Evolutionary conservation across 164 flowering plant species (phyloP).

Genomic region (Tetracentron sinense): DNA sequence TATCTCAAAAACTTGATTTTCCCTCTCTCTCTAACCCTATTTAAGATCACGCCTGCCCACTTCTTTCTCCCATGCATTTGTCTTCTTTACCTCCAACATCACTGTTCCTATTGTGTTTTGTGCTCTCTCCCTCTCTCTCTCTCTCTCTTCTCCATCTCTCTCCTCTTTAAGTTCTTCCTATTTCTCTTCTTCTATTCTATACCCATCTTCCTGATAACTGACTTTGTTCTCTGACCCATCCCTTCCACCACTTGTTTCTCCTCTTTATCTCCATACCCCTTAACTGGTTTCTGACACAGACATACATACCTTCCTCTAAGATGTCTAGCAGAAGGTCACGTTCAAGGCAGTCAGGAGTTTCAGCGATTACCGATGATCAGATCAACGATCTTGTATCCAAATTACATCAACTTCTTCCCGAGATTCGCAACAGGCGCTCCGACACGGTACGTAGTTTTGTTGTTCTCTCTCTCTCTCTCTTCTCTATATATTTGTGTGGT

Average conservation of each 20-base stretch:
- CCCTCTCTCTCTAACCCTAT: background rate
- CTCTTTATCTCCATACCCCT: constrained; percentile 6
- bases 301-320: constrained; percentile 1
- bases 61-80: too few species aligned
- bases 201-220: background rate
- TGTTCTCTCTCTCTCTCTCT: background rate
- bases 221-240: too few species aligned
- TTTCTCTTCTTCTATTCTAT: background rate
- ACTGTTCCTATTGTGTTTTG: constrained; percentile 19
- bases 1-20: constrained; percentile 10
- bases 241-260: too few species aligned
- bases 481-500: background rate
- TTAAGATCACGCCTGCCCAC: constrained; percentile 42
- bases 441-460: constrained; percentile 30
- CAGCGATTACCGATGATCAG: constrained; percentile 45
- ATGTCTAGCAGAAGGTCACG: constrained; percentile 51
- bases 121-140: constrained; percentile 15
- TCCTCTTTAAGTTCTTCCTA: background rate
- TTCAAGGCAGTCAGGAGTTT: constrained; percentile 32
- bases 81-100: constrained; percentile 20
- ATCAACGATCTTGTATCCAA: constrained; percentile 43
- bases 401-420: constrained; percentile 46
- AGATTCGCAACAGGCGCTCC: constrained; percentile 32
- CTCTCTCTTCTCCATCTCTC: constrained; percentile 6
- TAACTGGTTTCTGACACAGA: constrained; percentile 15